Evolutionary conservation across 2,329 filamentous ascomycete species (phyloP), one percentile per base, ranked within the genome.

Genomic region (Ophiocordyceps camponoti-leonardi): DNA sequence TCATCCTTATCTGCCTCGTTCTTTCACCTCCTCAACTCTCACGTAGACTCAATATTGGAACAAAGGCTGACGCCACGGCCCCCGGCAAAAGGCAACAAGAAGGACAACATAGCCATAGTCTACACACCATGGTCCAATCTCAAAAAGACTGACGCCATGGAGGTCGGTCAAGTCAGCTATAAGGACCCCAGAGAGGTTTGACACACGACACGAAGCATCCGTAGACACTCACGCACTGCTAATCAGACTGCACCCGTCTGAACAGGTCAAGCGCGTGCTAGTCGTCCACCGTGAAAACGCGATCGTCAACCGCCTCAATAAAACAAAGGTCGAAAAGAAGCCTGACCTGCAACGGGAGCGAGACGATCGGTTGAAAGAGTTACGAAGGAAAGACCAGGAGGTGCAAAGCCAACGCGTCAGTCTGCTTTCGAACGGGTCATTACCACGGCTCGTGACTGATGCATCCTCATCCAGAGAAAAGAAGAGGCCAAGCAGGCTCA

Each of bases 51-150:
- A 26, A 26, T 4, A 26, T 26, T 26, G 23, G 23, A 26, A 26
- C 23, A 26, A 37, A 37, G 10, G 35, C 35, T 39, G 13, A 41
- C 23, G n/a, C 22, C 23, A 10, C 3, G 35, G n/a, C n/a, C n/a
- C n/a, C n/a, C 35, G 31, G 16, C 31, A n/a, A 39, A 13, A 88
- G 84, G 92, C 51, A 98, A 98, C 70, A 98, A 98, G 66, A 96
- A 95, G 64, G 90, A 96, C 63, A 96, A 96, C 64, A 71, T 98
- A 56, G 94, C 87, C 16, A 64, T 98, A 58, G 93, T 98, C 58
- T 98, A 98, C 67, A 98, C 92, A 5, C 92, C 92, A 7, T 96
- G 92, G 87, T 83, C 85, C 41, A 98, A 98, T 61, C 74, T 98
- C 31, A 83, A 86, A 61, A 98, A 98, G 61, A 86, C 93, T 58